phyloP scores from a whole-genome alignment of 2,329 filamentous ascomycete species.

The Diaporthe ampelina region DNA sequence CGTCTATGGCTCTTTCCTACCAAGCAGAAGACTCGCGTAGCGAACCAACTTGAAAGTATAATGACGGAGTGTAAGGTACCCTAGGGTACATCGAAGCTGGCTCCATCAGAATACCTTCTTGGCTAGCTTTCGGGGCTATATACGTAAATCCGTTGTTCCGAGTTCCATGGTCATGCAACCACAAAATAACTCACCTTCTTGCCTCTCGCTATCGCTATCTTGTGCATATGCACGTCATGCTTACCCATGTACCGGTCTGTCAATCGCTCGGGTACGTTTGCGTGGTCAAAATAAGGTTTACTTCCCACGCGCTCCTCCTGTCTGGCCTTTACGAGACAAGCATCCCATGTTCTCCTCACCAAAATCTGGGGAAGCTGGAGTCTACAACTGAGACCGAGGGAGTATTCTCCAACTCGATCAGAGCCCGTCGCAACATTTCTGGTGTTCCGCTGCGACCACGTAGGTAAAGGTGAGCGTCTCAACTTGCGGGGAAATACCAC shows the following conservation, averaged over 20 bases:
- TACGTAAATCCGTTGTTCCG: slow-evolving; percentile 2
- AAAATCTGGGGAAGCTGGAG: not conserved
- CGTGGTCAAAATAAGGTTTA: slow-evolving; percentile 5
- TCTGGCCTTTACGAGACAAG: not conserved
- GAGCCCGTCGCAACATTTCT: not conserved
- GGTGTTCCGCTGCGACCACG: not conserved
- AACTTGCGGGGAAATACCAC: slow-evolving; percentile 24
- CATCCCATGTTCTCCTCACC: not conserved
- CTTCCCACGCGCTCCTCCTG: slow-evolving; percentile 3
- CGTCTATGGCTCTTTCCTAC: not conserved
- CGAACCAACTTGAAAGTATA: not conserved
- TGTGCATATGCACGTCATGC: not conserved
- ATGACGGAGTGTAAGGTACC: too few relatives aligned
- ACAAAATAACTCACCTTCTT: not conserved
- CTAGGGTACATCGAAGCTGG: too few relatives aligned
- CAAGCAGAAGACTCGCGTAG: not conserved
- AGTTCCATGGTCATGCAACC: not conserved
- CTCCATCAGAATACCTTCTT: not conserved
- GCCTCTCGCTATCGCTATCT: not conserved
- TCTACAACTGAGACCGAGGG: not conserved
- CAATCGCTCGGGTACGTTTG: not conserved
- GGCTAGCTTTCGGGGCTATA: not conserved
- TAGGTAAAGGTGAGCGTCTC: not conserved
- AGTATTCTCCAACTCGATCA: not conserved
- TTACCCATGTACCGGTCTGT: not conserved